Percentiles rank a stretch among this genome's conserved stretches.
Evolutionary conservation across 1,284 basidiomycete species (phyloP).

Genomic region (Hortiboletus rubellus): DNA sequence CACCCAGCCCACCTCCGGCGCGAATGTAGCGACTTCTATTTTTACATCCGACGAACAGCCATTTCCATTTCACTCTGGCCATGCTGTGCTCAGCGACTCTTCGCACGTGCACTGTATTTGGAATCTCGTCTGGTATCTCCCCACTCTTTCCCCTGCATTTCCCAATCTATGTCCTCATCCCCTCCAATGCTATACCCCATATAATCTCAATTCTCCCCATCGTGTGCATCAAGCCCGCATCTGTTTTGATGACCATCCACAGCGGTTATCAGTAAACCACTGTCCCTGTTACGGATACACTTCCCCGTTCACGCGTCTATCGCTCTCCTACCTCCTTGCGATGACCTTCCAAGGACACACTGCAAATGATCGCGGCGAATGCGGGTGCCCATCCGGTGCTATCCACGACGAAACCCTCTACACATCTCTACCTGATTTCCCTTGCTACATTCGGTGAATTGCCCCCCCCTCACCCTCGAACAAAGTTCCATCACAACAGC

Average conservation of each 20-base stretch:
- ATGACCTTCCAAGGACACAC: conserved; percentile 12
- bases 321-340: conserved; percentile 6
- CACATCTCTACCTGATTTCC: background rate
- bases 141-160: too few species aligned
- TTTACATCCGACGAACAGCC: conserved; percentile 17
- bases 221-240: conserved; percentile 9
- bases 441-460: conserved; percentile 14
- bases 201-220: background rate
- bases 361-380: conserved; percentile 21
- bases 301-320: conserved; percentile 4
- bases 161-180: background rate
- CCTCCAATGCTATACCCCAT: background rate
- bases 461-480: conserved; percentile 2
- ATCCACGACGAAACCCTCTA: conserved; percentile 18
- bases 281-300: conserved; percentile 6
- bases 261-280: background rate
- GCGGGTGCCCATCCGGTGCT: conserved; percentile 8
- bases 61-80: conserved; percentile 2
- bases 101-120: conserved; percentile 15
- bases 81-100: conserved; percentile 13
- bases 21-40: conserved; percentile 9
- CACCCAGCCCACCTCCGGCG: background rate
- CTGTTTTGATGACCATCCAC: conserved; percentile 5
- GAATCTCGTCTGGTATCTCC: background rate
- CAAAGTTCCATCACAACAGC: conserved; percentile 12